These are phyloP conservation scores for Cyclotella cryptica DNA, from an alignment of 108 stramenopile species.

Conservation along the genomic window DNA sequence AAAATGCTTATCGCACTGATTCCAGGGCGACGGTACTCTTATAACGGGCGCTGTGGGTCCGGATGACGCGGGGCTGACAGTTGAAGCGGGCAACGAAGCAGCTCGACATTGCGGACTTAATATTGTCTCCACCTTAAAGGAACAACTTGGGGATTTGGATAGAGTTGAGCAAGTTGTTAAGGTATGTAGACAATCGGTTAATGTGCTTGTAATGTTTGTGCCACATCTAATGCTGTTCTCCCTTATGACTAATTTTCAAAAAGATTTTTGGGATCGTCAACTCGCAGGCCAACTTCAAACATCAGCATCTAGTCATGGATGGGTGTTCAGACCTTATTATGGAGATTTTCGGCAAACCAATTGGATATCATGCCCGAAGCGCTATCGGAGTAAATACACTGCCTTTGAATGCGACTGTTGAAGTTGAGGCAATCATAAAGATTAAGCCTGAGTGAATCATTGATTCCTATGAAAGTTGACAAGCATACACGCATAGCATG, in stretches of 20 bases:
- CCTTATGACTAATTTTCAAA: neutral
- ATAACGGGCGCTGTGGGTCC: constrained; percentile 83
- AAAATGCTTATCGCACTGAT: neutral
- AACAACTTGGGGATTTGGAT: constrained; percentile 85
- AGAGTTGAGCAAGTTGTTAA: constrained; percentile 84
- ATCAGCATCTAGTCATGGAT: constrained; percentile 88
- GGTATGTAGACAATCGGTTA: constrained; percentile 48
- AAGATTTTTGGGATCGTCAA: constrained; percentile 90
- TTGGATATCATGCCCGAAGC: constrained; percentile 87
- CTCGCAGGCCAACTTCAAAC: constrained; percentile 80
- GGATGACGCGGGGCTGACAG: constrained; percentile 61
- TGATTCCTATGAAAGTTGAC: neutral
- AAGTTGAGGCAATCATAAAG: constrained; percentile 85
- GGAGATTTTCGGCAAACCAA: constrained; percentile 80
- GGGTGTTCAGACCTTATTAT: constrained; percentile 86
- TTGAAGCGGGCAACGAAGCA: constrained; percentile 89
- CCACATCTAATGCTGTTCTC: neutral
- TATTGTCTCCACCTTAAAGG: constrained; percentile 84
- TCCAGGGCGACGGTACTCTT: constrained; percentile 67
- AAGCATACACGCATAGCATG: too few relatives aligned
- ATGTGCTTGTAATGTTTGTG: neutral
- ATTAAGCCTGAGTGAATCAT: constrained; percentile 24
- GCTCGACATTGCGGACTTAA: constrained; percentile 87
- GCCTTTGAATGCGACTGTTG: constrained; percentile 82
- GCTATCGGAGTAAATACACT: constrained; percentile 86